phyloP scores from a whole-genome alignment of 768 basidiomycete genomes.

The Termitomyces sp. region DNA sequence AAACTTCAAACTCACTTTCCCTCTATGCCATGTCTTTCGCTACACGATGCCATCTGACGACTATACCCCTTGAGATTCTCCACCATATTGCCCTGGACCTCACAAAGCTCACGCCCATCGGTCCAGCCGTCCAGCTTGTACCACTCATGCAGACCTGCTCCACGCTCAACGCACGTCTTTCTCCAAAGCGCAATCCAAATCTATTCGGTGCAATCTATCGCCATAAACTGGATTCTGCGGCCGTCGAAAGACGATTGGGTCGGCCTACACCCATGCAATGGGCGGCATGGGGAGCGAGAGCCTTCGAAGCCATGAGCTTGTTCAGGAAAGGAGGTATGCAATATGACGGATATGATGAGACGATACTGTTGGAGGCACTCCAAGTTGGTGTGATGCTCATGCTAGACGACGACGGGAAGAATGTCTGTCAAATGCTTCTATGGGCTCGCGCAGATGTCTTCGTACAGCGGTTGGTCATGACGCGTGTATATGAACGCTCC shows the following conservation, averaged over 20 bases:
- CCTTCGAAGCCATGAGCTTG: background rate
- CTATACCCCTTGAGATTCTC: background rate
- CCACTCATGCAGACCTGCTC: slow-evolving; percentile 43
- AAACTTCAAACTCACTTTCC: background rate
- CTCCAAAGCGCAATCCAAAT: slow-evolving; percentile 18
- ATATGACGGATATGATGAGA: background rate
- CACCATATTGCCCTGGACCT: background rate
- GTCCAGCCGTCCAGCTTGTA: slow-evolving; percentile 40
- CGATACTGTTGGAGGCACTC: background rate
- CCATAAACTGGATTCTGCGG: slow-evolving; percentile 48
- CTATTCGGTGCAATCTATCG: slow-evolving; percentile 53
- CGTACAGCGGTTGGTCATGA: slow-evolving; percentile 32
- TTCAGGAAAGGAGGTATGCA: background rate
- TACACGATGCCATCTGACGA: background rate
- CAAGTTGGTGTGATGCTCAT: slow-evolving; percentile 18
- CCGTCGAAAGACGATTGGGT: slow-evolving; percentile 45
- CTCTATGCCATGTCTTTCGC: background rate
- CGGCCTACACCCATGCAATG: slow-evolving; percentile 23
- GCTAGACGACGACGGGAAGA: slow-evolving; percentile 53
- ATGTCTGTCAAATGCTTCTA: slow-evolving; percentile 37
- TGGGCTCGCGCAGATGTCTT: slow-evolving; percentile 37
- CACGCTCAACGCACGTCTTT: slow-evolving; percentile 31
- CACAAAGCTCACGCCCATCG: slow-evolving; percentile 21
- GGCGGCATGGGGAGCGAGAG: background rate
- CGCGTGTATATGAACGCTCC: slow-evolving; percentile 32